phyloP scores from a whole-genome alignment of 345 rosid genomes.

The Brassica rapa region DNA sequence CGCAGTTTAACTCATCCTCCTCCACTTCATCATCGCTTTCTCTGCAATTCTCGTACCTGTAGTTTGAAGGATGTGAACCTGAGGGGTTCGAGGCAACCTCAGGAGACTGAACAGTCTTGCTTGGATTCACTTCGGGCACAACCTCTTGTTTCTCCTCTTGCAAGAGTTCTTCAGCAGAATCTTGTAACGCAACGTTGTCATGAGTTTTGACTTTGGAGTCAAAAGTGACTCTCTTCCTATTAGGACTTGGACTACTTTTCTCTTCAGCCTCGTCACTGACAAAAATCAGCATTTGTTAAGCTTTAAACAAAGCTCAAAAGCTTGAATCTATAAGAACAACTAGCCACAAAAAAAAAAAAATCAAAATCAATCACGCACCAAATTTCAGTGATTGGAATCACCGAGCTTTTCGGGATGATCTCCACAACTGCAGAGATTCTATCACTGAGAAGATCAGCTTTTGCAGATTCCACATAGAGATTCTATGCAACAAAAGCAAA shows the following conservation, averaged over 20 bases:
- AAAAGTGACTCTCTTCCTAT: constrained; percentile 77
- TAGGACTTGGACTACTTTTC: constrained; percentile 41
- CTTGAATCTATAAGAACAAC: background rate
- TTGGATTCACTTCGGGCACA: constrained; percentile 37
- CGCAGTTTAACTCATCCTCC: constrained; percentile 45
- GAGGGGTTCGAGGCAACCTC: constrained; percentile 50
- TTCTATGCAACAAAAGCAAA: constrained; percentile 27
- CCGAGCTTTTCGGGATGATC: constrained; percentile 30
- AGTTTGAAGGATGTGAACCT: constrained; percentile 34
- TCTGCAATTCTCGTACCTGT: constrained; percentile 68
- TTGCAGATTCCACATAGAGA: constrained; percentile 24
- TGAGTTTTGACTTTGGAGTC: constrained; percentile 64
- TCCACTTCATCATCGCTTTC: constrained; percentile 63
- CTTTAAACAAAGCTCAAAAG: constrained; percentile 19
- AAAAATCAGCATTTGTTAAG: constrained; percentile 6
- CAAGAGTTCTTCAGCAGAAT: constrained; percentile 38
- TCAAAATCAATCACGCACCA: constrained; percentile 32
- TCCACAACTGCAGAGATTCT: constrained; percentile 39
- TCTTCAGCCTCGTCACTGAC: constrained; percentile 46
- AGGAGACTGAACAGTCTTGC: constrained; percentile 45
- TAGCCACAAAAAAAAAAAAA: background rate
- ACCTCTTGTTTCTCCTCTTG: constrained; percentile 40
- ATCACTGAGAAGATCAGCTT: constrained; percentile 28
- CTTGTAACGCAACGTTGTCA: constrained; percentile 54
- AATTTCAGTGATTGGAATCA: constrained; percentile 38